Percentiles rank a stretch among this genome's conserved stretches.
phyloP scores from a whole-genome alignment of 331 rosid species.

The Pyrus hybrid region DNA sequence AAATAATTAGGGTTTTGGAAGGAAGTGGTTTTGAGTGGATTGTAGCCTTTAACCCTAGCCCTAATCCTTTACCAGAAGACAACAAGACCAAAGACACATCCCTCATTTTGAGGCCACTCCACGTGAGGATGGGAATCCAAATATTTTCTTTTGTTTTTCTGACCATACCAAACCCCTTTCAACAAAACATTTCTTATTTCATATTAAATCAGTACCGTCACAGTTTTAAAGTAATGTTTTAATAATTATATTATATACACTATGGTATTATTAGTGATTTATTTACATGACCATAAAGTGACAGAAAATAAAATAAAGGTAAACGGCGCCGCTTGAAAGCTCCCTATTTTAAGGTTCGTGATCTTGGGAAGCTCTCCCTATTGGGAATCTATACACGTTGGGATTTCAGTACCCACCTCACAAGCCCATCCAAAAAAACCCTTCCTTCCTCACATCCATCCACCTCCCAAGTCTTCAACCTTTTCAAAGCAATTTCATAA shows the following conservation, averaged over 20 bases:
- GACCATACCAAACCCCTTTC: not conserved
- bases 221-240: not conserved
- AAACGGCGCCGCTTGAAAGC: constrained; percentile 43
- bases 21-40: constrained; percentile 25
- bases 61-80: constrained; percentile 19
- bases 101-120: constrained; percentile 75
- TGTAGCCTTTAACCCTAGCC: constrained; percentile 21
- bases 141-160: constrained; percentile 11
- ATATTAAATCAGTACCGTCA: not conserved
- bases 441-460: not conserved
- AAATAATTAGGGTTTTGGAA: constrained; percentile 31
- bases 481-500: not conserved
- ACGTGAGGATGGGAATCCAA: constrained; percentile 69
- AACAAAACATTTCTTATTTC: not conserved
- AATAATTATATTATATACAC: not conserved
- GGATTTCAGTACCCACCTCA: constrained; percentile 21
- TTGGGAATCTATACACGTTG: constrained; percentile 48
- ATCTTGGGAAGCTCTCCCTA: constrained; percentile 46
- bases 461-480: not conserved
- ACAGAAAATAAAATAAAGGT: constrained; percentile 27
- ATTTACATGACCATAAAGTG: constrained; percentile 29
- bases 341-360: constrained; percentile 56
- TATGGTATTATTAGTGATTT: not conserved
- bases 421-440: not conserved
- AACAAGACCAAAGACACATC: constrained; percentile 28